Base-by-base conservation (phyloP, 345 rosid genomes). In the Kandelia obovata region DNA sequence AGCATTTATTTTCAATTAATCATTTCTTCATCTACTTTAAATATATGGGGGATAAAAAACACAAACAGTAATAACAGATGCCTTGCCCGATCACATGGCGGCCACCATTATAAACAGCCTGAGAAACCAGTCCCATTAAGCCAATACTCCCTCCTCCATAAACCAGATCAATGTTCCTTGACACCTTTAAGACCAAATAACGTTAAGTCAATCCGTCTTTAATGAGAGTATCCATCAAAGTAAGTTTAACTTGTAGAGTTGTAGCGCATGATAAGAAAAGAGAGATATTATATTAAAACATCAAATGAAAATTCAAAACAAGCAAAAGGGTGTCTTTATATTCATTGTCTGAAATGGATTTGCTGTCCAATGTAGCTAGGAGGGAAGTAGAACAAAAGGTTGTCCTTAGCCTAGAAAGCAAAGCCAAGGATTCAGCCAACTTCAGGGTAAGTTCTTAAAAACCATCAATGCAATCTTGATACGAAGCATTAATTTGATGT, bases 141-240 rank as follows among this genome's bases (percentile, higher is more conserved):
- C 98, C 98, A 58, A 90, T 74, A 78, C 97, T 90, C 13, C 98
- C 98, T 78, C 98, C 98, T 60, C 98, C 98, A 78, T 92, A 92
- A 65, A 92, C 96, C 63, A 92, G 90, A 75, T 91, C 97, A 65
- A 92, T 89, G 47, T 89, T 87, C 74, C 92, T 92, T 26, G 90
- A 70, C 11, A 92, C 98, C 98, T 92, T 17, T n/a, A 17, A 5
- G 8, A 4, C 6, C 13, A 64, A 49, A 51, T 2, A 30, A 30
- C 0, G 4, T 53, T 53, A 8, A 2, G 58, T 55, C 58, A 52
- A 53, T 23, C 2, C 53, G 37, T 51, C 19, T 13, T 55, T 55
- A 55, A 55, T 55, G 23, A 7, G 4, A 23, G 30, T 19, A 23
- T 13, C 59, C 30, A n/a, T 53, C 26, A 55, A 55, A 23, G 59